These are phyloP conservation scores for Argentina anserina DNA, from an alignment of 306 rosid species.

Conservation along the genomic window DNA sequence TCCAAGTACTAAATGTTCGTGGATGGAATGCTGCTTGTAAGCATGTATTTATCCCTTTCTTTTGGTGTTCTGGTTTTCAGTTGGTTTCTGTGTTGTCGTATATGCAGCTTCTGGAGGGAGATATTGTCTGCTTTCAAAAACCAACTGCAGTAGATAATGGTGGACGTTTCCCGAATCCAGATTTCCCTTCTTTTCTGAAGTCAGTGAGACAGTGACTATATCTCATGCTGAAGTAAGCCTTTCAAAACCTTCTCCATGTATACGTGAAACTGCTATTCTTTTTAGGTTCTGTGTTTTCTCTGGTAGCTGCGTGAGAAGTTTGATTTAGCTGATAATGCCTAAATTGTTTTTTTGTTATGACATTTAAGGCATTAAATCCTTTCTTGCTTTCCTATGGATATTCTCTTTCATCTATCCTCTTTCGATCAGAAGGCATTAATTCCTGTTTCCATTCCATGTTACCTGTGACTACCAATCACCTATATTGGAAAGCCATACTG, in stretches of 20 bases:
- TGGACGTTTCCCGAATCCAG: conserved; percentile 59
- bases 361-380: no score
- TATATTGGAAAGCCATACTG: no score
- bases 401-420: no score
- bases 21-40: background rate
- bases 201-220: conserved; percentile 72
- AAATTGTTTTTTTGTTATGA: no score
- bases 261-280: no score
- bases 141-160: conserved; percentile 42
- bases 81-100: conserved; percentile 20
- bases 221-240: conserved; percentile 62
- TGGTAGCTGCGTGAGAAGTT: no score
- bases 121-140: conserved; percentile 86
- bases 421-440: no score
- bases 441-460: no score
- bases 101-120: conserved; percentile 88
- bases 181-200: conserved; percentile 85
- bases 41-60: background rate
- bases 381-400: no score
- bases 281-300: no score
- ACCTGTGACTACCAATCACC: no score
- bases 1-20: background rate
- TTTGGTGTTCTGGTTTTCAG: background rate
- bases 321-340: no score
- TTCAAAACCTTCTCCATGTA: background rate